These are phyloP conservation scores for Dysphania ambrosioides DNA, from an alignment of 148 eudicot genomes.

Conservation along the genomic window DNA sequence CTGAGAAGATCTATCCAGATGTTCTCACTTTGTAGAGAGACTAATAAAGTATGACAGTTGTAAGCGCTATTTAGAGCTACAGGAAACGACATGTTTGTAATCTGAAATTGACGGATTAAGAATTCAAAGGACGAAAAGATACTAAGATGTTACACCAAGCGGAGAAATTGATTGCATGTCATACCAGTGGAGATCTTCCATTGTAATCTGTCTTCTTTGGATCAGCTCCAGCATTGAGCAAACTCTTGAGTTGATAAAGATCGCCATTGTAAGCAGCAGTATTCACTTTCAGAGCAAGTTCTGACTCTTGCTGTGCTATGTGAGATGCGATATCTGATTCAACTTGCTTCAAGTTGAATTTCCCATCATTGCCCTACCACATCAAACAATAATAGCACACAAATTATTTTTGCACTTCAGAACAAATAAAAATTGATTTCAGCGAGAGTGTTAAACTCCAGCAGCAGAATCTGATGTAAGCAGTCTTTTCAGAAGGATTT, in stretches of 20 bases:
- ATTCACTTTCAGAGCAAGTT: slow-evolving; percentile 88
- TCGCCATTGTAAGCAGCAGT: slow-evolving; percentile 79
- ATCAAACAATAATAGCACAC: not conserved
- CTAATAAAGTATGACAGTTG: not conserved
- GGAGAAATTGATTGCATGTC: slow-evolving; percentile 8
- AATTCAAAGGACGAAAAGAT: not conserved
- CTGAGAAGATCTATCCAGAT: too few relatives aligned
- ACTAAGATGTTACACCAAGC: not conserved
- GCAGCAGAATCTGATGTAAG: not conserved
- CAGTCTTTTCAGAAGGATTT: too few relatives aligned
- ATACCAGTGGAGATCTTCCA: slow-evolving; percentile 87
- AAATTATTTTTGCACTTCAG: not conserved
- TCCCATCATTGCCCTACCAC: slow-evolving; percentile 64
- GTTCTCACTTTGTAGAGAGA: not conserved
- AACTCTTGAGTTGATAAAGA: slow-evolving; percentile 61
- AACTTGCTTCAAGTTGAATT: slow-evolving; percentile 55
- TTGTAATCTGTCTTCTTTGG: slow-evolving; percentile 84
- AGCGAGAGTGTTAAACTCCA: not conserved
- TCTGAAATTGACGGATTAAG: not conserved
- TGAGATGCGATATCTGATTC: slow-evolving; percentile 79
- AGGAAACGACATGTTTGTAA: not conserved
- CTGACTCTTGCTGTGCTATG: slow-evolving; percentile 84
- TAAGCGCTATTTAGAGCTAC: not conserved
- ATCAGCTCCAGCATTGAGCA: slow-evolving; percentile 84
- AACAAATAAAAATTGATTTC: not conserved